Conservation (phyloP, 2,329 filamentous ascomycete genomes). For the Penicillium nordicum region DNA sequence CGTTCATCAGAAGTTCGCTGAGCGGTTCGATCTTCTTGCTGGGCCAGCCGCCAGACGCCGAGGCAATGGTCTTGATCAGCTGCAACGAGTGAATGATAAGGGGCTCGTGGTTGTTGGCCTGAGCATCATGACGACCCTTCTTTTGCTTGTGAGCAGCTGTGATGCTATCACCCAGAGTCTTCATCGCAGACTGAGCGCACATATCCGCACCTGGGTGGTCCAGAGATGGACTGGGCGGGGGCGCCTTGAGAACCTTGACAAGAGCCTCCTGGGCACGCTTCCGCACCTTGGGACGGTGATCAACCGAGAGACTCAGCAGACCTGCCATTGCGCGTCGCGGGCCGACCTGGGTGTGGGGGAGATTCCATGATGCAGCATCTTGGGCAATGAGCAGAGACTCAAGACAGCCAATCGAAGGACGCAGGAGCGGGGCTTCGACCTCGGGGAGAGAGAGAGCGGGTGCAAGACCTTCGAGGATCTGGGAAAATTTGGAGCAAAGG, state of each 20-base stretch:
- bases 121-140: slow-evolving; percentile 47
- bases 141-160: slow-evolving; percentile 66
- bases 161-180: slow-evolving; percentile 69
- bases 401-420: slow-evolving; percentile 86
- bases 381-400: slow-evolving; percentile 89
- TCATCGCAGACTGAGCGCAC: slow-evolving; percentile 87
- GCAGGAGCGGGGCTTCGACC: slow-evolving; percentile 80
- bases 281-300: slow-evolving; percentile 86
- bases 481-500: slow-evolving; percentile 89
- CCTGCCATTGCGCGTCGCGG: slow-evolving; percentile 84
- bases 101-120: slow-evolving; percentile 65
- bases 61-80: slow-evolving; percentile 83
- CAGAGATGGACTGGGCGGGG: slow-evolving; percentile 84
- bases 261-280: slow-evolving; percentile 90
- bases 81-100: slow-evolving; percentile 88
- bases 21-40: slow-evolving; percentile 91
- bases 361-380: slow-evolving; percentile 81
- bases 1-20: slow-evolving; percentile 82
- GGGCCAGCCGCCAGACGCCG: slow-evolving; percentile 88
- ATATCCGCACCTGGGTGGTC: slow-evolving; percentile 95
- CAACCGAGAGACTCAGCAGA: slow-evolving; percentile 77
- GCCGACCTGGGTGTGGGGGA: slow-evolving; percentile 76
- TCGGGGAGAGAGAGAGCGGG: slow-evolving; percentile 76
- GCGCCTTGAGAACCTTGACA: slow-evolving; percentile 74
- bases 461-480: slow-evolving; percentile 82